A percentile compares a stretch with the other conserved stretches of the same genome.
phyloP scores from a whole-genome alignment of 495 filamentous ascomycete species.

The Penicillium coffeae region DNA sequence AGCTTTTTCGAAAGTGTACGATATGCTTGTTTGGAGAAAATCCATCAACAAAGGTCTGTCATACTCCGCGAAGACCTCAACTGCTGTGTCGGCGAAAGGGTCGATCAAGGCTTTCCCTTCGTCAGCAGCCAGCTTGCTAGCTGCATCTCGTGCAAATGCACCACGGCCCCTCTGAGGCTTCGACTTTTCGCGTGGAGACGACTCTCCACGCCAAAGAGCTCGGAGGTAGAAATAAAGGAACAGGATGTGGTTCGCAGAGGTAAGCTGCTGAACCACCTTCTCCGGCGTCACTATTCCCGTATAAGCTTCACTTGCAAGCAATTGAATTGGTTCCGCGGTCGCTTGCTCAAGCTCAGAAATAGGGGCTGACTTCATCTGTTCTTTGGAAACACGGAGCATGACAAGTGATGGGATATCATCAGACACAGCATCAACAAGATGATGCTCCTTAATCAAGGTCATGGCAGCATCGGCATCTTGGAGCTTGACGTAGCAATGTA shows the following conservation, averaged over 20 bases:
- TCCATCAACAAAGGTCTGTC: conserved; percentile 76
- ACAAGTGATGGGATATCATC: conserved; percentile 90
- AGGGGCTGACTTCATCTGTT: conserved; percentile 62
- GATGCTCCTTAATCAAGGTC: conserved; percentile 74
- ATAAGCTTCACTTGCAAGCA: conserved; percentile 87
- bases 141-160: conserved; percentile 36
- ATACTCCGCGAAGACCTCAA: conserved; percentile 80
- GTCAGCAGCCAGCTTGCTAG: conserved; percentile 45
- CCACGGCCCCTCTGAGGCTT: conserved; percentile 39
- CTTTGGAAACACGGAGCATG: conserved; percentile 73
- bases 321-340: conserved; percentile 73
- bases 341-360: conserved; percentile 68
- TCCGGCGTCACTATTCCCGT: conserved; percentile 79
- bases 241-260: conserved; percentile 47
- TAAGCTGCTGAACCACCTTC: conserved; percentile 71
- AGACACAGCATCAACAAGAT: conserved; percentile 76
- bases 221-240: conserved; percentile 92
- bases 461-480: conserved; percentile 90
- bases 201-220: conserved; percentile 75
- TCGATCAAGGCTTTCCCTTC: conserved; percentile 77
- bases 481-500: conserved; percentile 82
- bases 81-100: conserved; percentile 77
- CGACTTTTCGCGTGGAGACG: conserved; percentile 35
- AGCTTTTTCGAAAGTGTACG: conserved; percentile 76
- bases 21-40: conserved; percentile 78